Conservation (phyloP, 805 yeast species). For the Kodamaea jinghongensis region DNA sequence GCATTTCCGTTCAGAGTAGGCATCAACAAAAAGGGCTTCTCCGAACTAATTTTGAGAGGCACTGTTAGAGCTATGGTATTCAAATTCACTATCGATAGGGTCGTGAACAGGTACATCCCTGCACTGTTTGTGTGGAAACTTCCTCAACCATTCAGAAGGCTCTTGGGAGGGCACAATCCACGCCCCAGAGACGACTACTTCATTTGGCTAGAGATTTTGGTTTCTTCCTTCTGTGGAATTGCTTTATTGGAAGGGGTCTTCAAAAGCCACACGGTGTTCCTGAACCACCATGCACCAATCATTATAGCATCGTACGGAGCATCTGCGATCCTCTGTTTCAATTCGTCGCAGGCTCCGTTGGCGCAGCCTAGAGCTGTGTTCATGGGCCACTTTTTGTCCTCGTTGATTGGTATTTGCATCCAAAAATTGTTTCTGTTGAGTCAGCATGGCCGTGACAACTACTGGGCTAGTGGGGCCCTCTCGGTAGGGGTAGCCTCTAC, state of each 20-base stretch:
- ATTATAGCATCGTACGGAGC: constrained; percentile 63
- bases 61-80: too few species aligned
- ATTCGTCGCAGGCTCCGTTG: constrained; percentile 53
- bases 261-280: constrained; percentile 36
- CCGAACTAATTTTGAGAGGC: too few species aligned
- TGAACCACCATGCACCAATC: constrained; percentile 40
- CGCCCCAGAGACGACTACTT: constrained; percentile 34
- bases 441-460: constrained; percentile 40
- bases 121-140: constrained; percentile 25
- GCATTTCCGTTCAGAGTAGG: too few species aligned
- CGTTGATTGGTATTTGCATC: constrained; percentile 53
- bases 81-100: constrained; percentile 37
- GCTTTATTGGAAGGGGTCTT: constrained; percentile 47
- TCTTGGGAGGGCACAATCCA: constrained; percentile 39
- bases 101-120: constrained; percentile 21
- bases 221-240: constrained; percentile 47
- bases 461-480: constrained; percentile 59
- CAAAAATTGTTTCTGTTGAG: constrained; percentile 52
- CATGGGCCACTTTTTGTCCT: constrained; percentile 53
- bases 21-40: too few species aligned
- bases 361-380: constrained; percentile 64
- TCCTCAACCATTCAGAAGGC: constrained; percentile 33
- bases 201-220: constrained; percentile 46
- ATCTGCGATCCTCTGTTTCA: constrained; percentile 56
- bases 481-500: constrained; percentile 55